Evolutionary conservation across 306 rosid genomes (phyloP), one percentile per base, ranked within the genome.

Genomic region (Geum urbanum): DNA sequence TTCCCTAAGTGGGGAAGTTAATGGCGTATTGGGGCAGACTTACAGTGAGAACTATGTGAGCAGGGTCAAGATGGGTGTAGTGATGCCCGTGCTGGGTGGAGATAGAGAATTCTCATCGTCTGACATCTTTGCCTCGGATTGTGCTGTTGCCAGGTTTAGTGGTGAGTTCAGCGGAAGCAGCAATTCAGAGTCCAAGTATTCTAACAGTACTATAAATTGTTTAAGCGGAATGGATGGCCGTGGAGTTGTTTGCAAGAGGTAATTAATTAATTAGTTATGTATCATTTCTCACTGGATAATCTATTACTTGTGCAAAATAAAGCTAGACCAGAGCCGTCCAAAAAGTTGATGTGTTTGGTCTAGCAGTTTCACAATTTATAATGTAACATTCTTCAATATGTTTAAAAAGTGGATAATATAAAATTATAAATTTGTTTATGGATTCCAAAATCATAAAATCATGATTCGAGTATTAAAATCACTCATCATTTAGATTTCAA

Each of bases 241-340:
- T 45, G 86, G 86, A 37, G 86, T 83, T 37, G 81, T 83, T 20
- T 83, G 84, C 45, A 79, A 79, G 75, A 60, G 78, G 69, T 76
- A 68, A 70, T 48, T 68, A 12, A 1, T 46, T 46, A 46, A 11
- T 8, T 11, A 10, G 10, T 14, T 46, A 1, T 11, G 4, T 46
- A n/a, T n/a, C n/a, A n/a, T n/a, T n/a, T n/a, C n/a, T n/a, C n/a
- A 9, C 11, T 46, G 11, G 11, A 8, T 46, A 46, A 46, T 46
- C 10, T 46, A 4, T 45, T 45, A 45, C 9, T 45, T 46, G 10
- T 27, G 56, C 7, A 51, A 27, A 69, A 69, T 69, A 53, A 53
- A 6, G 48, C 50, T 39, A 52, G 51, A n/a, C n/a, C 44, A 24
- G 45, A 63, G n/a, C 20, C 58, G 1, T 35, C 6, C 12, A 48